A percentile compares a stretch with the other conserved stretches of the same genome.
Evolutionary conservation across 78 protist genomes (phyloP).

Genomic region (Cavenderia fasciculata): DNA sequence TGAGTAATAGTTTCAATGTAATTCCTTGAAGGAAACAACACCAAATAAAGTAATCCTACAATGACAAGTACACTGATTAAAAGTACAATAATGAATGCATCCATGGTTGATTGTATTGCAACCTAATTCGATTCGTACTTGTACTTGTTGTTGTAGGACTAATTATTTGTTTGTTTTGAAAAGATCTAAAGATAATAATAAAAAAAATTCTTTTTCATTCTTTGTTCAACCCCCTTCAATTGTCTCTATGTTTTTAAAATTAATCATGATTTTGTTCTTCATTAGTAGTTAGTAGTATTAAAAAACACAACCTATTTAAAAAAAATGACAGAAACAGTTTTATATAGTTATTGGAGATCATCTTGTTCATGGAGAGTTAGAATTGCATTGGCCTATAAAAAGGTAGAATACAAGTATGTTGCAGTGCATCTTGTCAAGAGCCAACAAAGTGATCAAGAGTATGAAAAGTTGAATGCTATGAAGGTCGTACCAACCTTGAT

Average conservation of each 20-base stretch:
- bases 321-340: neutral
- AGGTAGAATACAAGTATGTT: conserved; percentile 57
- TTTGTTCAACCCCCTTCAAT: too few relatives aligned
- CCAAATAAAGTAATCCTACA: conserved; percentile 10
- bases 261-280: too few relatives aligned
- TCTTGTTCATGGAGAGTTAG: conserved; percentile 93
- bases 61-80: conserved; percentile 19
- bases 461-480: conserved; percentile 46
- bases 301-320: too few relatives aligned
- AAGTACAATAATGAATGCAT: neutral
- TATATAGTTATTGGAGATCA: conserved; percentile 89
- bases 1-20: neutral
- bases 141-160: too few relatives aligned
- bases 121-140: too few relatives aligned
- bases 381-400: conserved; percentile 65
- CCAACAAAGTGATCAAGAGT: conserved; percentile 66
- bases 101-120: too few relatives aligned
- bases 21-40: conserved; percentile 1
- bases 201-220: too few relatives aligned
- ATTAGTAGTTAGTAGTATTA: too few relatives aligned
- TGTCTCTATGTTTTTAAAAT: too few relatives aligned
- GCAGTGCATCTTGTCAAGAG: conserved; percentile 84
- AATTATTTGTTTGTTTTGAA: too few relatives aligned
- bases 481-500: conserved; percentile 53
- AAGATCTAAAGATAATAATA: too few relatives aligned